Evolutionary conservation across 768 basidiomycete genomes (phyloP), one percentile per base, ranked within the genome.

Genomic region (Daedaleopsis nitida): DNA sequence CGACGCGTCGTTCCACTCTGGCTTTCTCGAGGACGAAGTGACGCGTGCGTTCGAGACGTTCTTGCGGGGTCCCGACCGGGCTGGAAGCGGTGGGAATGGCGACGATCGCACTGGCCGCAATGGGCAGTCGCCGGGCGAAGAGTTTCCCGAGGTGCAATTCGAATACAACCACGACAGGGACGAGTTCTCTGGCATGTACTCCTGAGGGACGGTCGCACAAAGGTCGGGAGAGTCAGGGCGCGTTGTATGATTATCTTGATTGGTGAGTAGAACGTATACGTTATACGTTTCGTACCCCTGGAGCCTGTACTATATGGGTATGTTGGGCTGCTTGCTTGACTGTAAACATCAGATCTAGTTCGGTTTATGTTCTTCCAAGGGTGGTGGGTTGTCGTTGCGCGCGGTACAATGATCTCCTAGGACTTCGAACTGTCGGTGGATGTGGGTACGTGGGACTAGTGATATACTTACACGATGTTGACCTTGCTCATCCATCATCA

Each of bases 171-270:
- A 66, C 27, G 64, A 66, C 45, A 39, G 64, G 39, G 56, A 56
- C 52, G 57, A 55, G 11, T 69, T 62, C 43, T 51, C 60, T 5
- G 61, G 61, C 34, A 70, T 68, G 69, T 70, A 68, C 32, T 70
- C 69, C 12, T 68, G 58, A 53, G 17, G 11, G 39, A 13, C 35
- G 35, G 13, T 17, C 32, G 4, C 34, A 32, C n/a, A 32, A 17
- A 16, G 27, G 48, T 24, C 16, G 12, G 4, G 42, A 13, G 21
- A 17, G n/a, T 21, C 1, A 9, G 44, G 44, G 3, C 21, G 16
- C n/a, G n/a, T n/a, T 49, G 47, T 49, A 49, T 24, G 47, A 49
- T 27, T 19, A n/a, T 45, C n/a, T 2, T 17, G 17, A 10, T 45
- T 45, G 17, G 27, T 32, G 27, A 32, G 27, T 32, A 3, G 7